Evolutionary conservation across 139 green algal genomes (phyloP), one percentile per base, ranked within the genome.

Genomic region (Chlamydomonas applanata): DNA sequence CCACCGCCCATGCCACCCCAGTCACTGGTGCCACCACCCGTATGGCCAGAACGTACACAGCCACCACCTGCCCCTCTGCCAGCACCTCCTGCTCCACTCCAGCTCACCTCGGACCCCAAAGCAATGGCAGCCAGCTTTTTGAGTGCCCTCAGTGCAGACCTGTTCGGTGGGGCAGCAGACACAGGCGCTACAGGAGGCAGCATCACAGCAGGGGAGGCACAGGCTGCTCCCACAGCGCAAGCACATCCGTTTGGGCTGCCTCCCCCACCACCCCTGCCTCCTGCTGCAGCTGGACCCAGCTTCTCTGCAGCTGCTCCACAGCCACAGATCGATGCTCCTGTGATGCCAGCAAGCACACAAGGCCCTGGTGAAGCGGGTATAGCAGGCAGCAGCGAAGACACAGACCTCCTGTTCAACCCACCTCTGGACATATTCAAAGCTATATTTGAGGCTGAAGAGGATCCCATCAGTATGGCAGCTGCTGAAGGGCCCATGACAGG

Each of bases 381-480:
- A 54, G n/a, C n/a, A 52, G 13, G 49, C 69, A 5, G 53, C 61
- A 0, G 25, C 85, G 24, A 49, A 19, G 40, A 49, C 40, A 11
- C 40, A 19, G 40, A 49, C 40, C 40, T 49, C 7, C 40, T 49
- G 40, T 49, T 49, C 40, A 82, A 93, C 11, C 83, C 75, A 63
- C 92, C 90, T 0, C 45, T 96, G 9, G 91, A 96, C 75, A 81
- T 97, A 0, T 95, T 96, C 82, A 91, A 93, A 30, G 88, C 90
- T 20, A 95, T 97, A 61, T 97, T 97, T 76, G 91, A 96, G 66
- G 88, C 82, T 14, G 81, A 77, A 0, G 75, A 79, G 11, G 78
- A 85, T n/a, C 11, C 40, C 40, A 49, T 49, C 11, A 11, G 40
- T 7, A 49, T 7, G 40, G 40, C 40, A 49, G 40, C 7, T 46